Evolutionary conservation across 2,329 filamentous ascomycete species (phyloP).

Genomic region (Botrytis squamosa): DNA sequence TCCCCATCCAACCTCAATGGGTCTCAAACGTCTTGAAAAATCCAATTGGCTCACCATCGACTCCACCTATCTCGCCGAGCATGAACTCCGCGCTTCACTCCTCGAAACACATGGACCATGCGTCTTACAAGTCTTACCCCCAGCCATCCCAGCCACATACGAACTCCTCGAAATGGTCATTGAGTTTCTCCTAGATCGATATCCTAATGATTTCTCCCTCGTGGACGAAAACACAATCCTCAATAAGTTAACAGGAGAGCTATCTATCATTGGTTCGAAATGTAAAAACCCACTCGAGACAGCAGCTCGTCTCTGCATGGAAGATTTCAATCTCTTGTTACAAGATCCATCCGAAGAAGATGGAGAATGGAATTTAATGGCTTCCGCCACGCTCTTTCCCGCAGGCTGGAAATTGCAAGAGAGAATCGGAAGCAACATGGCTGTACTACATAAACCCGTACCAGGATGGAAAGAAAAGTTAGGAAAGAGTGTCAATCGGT

Average conservation of each 20-base stretch:
- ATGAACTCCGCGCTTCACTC: conserved; percentile 44
- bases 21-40: conserved; percentile 46
- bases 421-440: conserved; percentile 50
- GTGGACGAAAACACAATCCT: conserved; percentile 40
- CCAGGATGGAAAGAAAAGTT: conserved; percentile 50
- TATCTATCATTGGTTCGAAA: conserved; percentile 42
- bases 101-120: conserved; percentile 42
- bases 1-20: conserved; percentile 45
- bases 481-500: conserved; percentile 45
- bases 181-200: conserved; percentile 45
- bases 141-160: conserved; percentile 46
- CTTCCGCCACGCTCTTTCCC: conserved; percentile 53
- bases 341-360: conserved; percentile 42
- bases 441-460: conserved; percentile 47
- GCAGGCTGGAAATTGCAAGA: conserved; percentile 51
- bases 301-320: conserved; percentile 50
- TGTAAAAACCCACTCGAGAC: conserved; percentile 48
- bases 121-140: conserved; percentile 47
- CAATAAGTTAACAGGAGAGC: conserved; percentile 44
- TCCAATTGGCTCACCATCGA: conserved; percentile 51
- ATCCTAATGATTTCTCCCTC: conserved; percentile 45
- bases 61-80: conserved; percentile 46
- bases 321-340: conserved; percentile 51
- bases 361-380: conserved; percentile 48
- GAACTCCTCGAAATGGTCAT: conserved; percentile 49